Evolutionary conservation across 495 filamentous ascomycete genomes (phyloP).

Genomic region (Trichodelitschia bisporula): DNA sequence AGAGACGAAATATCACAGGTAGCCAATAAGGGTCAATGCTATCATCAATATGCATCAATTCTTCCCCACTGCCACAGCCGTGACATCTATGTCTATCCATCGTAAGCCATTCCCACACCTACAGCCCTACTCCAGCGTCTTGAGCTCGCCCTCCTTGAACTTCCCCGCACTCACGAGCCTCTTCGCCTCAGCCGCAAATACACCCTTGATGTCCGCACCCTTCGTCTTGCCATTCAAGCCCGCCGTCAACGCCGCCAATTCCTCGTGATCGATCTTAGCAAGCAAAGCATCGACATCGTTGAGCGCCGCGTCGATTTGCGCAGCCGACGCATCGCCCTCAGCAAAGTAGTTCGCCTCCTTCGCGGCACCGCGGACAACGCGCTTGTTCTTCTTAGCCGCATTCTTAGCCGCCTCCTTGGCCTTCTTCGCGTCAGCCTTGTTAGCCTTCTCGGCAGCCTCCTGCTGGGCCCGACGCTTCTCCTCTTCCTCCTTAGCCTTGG

Average conservation of each 20-base stretch:
- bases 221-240: conserved; percentile 43
- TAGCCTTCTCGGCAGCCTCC: conserved; percentile 62
- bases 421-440: conserved; percentile 74
- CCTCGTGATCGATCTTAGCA: conserved; percentile 68
- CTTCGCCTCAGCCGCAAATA: conserved; percentile 42
- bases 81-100: too few relatives aligned
- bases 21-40: too few relatives aligned
- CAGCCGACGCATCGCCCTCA: conserved; percentile 35
- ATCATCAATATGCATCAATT: too few relatives aligned
- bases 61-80: too few relatives aligned
- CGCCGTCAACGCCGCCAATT: conserved; percentile 53
- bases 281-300: conserved; percentile 74
- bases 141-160: conserved; percentile 49
- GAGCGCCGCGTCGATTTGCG: conserved; percentile 59
- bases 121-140: conserved; percentile 12
- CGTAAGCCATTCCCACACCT: too few relatives aligned
- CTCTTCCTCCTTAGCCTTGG: conserved; percentile 51
- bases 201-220: conserved; percentile 33
- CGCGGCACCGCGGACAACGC: conserved; percentile 69
- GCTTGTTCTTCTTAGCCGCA: conserved; percentile 98
- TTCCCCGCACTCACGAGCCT: conserved; percentile 52
- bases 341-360: conserved; percentile 94
- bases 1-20: too few relatives aligned
- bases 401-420: conserved; percentile 94
- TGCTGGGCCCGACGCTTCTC: conserved; percentile 53